Evolutionary conservation across 2,329 filamentous ascomycete genomes (phyloP).

Genomic region (Pestalotiopsis sp.): DNA sequence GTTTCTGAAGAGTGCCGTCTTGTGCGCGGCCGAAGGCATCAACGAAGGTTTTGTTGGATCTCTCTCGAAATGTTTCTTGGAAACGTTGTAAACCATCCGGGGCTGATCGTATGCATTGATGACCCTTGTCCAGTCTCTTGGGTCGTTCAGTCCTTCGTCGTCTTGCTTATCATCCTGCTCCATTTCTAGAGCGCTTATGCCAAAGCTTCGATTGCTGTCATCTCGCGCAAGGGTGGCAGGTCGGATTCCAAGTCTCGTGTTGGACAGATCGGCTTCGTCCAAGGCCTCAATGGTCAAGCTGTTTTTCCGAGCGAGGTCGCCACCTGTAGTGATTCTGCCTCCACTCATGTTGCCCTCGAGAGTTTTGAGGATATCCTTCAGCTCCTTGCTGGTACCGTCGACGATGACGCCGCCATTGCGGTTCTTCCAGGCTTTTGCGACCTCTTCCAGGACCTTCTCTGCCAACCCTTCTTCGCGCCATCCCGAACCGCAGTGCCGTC

Average conservation of each 20-base stretch:
- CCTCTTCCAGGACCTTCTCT: constrained; percentile 89
- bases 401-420: constrained; percentile 88
- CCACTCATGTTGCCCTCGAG: constrained; percentile 88
- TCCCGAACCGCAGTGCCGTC: constrained; percentile 90
- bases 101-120: constrained; percentile 87
- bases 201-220: constrained; percentile 69
- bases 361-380: constrained; percentile 82
- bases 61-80: constrained; percentile 89
- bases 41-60: constrained; percentile 68
- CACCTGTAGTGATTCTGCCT: constrained; percentile 66
- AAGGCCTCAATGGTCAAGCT: constrained; percentile 64
- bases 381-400: constrained; percentile 74
- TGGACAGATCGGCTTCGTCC: constrained; percentile 53
- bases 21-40: constrained; percentile 77
- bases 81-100: constrained; percentile 72
- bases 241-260: constrained; percentile 59
- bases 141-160: constrained; percentile 66
- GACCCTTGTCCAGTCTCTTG: constrained; percentile 82
- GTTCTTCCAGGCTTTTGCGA: constrained; percentile 90
- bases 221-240: constrained; percentile 54
- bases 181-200: constrained; percentile 55
- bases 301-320: constrained; percentile 64
- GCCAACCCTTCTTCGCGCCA: constrained; percentile 96
- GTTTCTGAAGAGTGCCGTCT: constrained; percentile 85
- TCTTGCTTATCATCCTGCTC: constrained; percentile 60